Evolutionary conservation across 1,139 yeast species (phyloP).

Genomic region (Suhomyces bokatorum): DNA sequence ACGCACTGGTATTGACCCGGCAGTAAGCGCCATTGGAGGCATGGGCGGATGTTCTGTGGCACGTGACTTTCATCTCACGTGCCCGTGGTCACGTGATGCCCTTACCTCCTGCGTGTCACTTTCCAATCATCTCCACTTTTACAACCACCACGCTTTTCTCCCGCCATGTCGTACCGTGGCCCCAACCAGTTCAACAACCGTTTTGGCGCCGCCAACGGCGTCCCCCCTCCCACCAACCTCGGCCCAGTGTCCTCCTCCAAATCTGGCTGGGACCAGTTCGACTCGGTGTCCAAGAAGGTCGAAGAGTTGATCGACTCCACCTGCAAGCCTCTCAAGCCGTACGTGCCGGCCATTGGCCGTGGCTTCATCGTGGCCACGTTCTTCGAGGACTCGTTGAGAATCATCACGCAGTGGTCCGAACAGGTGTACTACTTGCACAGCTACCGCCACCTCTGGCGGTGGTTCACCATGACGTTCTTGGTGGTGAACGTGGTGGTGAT

Average conservation of each 20-base stretch:
- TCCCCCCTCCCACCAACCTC: conserved; percentile 19
- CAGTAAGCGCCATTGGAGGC: no score
- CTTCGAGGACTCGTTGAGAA: conserved; percentile 85
- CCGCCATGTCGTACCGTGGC: conserved; percentile 21
- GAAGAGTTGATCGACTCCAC: conserved; percentile 51
- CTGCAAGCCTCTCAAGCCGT: conserved; percentile 60
- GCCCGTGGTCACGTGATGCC: conserved; percentile 3
- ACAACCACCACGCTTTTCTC: no score
- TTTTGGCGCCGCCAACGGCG: conserved; percentile 15
- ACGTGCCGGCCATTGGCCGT: conserved; percentile 84
- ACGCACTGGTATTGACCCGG: no score
- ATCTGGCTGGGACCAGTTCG: conserved; percentile 43
- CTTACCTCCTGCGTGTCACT: conserved; percentile 12
- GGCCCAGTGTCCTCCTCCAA: conserved; percentile 24
- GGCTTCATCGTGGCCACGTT: conserved; percentile 92
- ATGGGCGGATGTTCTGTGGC: no score
- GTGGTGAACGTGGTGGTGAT: conserved; percentile 64
- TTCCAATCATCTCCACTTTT: no score
- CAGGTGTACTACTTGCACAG: conserved; percentile 84
- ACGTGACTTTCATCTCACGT: no score
- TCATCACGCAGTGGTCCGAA: conserved; percentile 85
- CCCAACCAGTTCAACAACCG: conserved; percentile 20
- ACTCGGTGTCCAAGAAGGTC: conserved; percentile 42
- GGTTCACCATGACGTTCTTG: conserved; percentile 74
- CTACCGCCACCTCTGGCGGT: conserved; percentile 77